Conservation (phyloP, 2,329 filamentous ascomycete species). For the Canariomyces notabilis region DNA sequence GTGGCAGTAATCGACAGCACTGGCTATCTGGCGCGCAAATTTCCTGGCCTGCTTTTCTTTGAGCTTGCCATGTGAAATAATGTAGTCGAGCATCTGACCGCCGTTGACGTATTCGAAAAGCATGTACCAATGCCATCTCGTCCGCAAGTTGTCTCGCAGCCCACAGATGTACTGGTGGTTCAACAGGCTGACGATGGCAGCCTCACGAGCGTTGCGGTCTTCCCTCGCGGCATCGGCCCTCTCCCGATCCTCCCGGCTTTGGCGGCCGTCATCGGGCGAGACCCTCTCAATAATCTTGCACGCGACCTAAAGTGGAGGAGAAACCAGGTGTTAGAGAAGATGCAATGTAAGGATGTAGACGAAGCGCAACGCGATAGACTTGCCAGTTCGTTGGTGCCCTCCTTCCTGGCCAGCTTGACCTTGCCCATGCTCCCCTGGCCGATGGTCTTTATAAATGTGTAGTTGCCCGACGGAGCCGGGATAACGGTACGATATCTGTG, state of each 20-base stretch:
- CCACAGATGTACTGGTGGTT: slow-evolving; percentile 95
- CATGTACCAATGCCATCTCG: slow-evolving; percentile 99
- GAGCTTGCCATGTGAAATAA: slow-evolving; percentile 93
- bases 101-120: slow-evolving; percentile 98
- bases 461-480: slow-evolving; percentile 83
- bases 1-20: slow-evolving; percentile 94
- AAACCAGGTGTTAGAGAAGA: slow-evolving; percentile 9
- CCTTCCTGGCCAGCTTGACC: slow-evolving; percentile 89
- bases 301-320: slow-evolving; percentile 59
- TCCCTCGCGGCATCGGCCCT: slow-evolving; percentile 95
- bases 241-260: slow-evolving; percentile 68
- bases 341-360: slow-evolving; percentile 13
- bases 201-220: slow-evolving; percentile 88
- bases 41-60: slow-evolving; percentile 98
- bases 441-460: slow-evolving; percentile 93
- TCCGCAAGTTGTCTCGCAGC: slow-evolving; percentile 90
- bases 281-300: slow-evolving; percentile 95
- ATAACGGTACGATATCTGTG: slow-evolving; percentile 72
- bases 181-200: slow-evolving; percentile 89
- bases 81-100: slow-evolving; percentile 99
- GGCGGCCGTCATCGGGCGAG: slow-evolving; percentile 78
- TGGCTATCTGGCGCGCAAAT: slow-evolving; percentile 95
- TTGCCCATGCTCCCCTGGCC: slow-evolving; percentile 98
- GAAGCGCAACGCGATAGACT: slow-evolving; percentile 23
- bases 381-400: slow-evolving; percentile 87